Conservation (phyloP, 176 grass and related monocot genomes). For the maize (Zea mays) region Zm-B73-REFERENCE-NAM-5.0 NC_050096.1:228469501-228470000, state of each 20-base stretch:
- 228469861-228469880: neutral
- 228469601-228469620: neutral
- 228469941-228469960: constrained; percentile 1
- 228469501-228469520: constrained; percentile 97
- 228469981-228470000: neutral
- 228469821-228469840: neutral
- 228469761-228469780: constrained; percentile 59
- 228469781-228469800: constrained; percentile 65
- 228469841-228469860: constrained; percentile 16
- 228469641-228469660: constrained; percentile 18
- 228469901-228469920: neutral
- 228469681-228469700: constrained; percentile 96
- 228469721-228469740: constrained; percentile 96
- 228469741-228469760: constrained; percentile 87
- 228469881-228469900: too few relatives aligned
- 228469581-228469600: constrained; percentile 21
- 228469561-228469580: constrained; percentile 17
- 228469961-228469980: neutral
- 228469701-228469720: constrained; percentile 92
- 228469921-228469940: constrained; percentile 7
- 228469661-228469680: constrained; percentile 88
- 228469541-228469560: constrained; percentile 81
- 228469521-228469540: constrained; percentile 94
- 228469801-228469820: constrained; percentile 32
- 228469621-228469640: constrained; percentile 12